A percentile compares a stretch with the other conserved stretches of the same genome.
phyloP scores from a whole-genome alignment of 129 eudicot species.

The Chrysanthemum lavandulifolium region DNA sequence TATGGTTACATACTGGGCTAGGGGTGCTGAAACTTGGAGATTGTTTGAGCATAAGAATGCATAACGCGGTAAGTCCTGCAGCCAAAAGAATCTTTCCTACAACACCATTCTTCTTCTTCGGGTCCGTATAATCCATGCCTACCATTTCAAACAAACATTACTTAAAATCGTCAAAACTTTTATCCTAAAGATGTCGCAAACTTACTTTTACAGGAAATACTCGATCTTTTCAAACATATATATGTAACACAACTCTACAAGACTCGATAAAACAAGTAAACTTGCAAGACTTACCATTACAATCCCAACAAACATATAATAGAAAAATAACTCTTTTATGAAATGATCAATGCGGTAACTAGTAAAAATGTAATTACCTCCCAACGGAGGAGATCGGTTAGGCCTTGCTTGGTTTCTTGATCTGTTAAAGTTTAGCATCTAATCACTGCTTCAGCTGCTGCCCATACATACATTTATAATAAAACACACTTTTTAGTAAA shows the following conservation, averaged over 20 bases:
- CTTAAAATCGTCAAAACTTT: neutral
- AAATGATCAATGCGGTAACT: neutral
- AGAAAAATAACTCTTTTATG: neutral
- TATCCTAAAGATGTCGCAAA: neutral
- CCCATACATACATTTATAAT: slow-evolving; percentile 5
- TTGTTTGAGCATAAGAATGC: slow-evolving; percentile 60
- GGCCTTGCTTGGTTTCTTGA: slow-evolving; percentile 58
- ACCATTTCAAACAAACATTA: slow-evolving; percentile 2
- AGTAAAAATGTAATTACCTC: slow-evolving; percentile 40
- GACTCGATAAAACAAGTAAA: neutral
- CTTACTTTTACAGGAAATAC: neutral
- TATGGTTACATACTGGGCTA: slow-evolving; percentile 41
- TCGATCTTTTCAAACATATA: no score
- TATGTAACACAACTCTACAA: neutral
- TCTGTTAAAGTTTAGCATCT: slow-evolving; percentile 60
- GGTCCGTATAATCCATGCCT: slow-evolving; percentile 69
- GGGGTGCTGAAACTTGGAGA: slow-evolving; percentile 52
- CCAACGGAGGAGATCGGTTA: slow-evolving; percentile 55
- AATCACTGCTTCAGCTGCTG: slow-evolving; percentile 20
- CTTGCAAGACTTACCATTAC: neutral
- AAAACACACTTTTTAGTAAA: neutral
- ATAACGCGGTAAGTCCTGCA: slow-evolving; percentile 56
- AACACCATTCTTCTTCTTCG: slow-evolving; percentile 46
- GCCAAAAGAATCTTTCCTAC: slow-evolving; percentile 55
- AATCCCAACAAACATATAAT: no score